Percentiles rank a stretch among this genome's conserved stretches.
Conservation (phyloP, 1,284 basidiomycete species). For the Pyrrhoderma noxium region DNA sequence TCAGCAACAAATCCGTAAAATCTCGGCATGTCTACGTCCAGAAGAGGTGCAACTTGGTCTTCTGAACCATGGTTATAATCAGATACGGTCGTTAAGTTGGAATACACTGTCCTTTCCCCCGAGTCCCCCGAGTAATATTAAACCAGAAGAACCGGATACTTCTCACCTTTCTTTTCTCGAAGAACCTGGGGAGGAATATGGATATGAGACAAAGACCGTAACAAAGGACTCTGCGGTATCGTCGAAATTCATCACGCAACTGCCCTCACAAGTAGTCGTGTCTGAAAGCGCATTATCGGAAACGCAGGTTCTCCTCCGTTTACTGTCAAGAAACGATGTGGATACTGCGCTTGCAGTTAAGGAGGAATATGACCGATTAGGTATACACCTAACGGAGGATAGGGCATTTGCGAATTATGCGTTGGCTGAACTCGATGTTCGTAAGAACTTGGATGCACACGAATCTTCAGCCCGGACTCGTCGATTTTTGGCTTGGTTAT, state of each 20-base stretch:
- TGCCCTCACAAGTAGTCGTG: too few species aligned
- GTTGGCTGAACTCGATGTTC: not conserved
- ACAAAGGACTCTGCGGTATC: not conserved
- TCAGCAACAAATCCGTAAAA: not conserved
- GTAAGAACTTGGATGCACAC: not conserved
- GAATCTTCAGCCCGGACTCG: conserved; percentile 3
- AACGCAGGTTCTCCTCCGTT: conserved; percentile 1
- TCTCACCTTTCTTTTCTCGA: conserved; percentile 6
- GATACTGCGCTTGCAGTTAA: conserved; percentile 9
- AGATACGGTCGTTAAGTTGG: too few species aligned
- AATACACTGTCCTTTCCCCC: not conserved
- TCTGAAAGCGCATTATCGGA: not conserved
- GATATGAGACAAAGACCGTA: not conserved
- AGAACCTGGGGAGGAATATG: conserved; percentile 10
- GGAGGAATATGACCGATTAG: conserved; percentile 9
- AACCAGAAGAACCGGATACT: not conserved
- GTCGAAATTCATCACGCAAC: not conserved
- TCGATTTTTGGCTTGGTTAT: conserved; percentile 12
- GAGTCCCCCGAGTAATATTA: not conserved
- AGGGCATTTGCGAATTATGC: conserved; percentile 2
- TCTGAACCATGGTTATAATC: not conserved
- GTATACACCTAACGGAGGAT: not conserved
- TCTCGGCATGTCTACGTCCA: not conserved
- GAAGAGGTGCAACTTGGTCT: not conserved
- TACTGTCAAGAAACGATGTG: conserved; percentile 12